Percentiles rank a stretch among this genome's conserved stretches.
Evolutionary conservation across 108 stramenopile species (phyloP).

Genomic region (Skeletonema grethae): DNA sequence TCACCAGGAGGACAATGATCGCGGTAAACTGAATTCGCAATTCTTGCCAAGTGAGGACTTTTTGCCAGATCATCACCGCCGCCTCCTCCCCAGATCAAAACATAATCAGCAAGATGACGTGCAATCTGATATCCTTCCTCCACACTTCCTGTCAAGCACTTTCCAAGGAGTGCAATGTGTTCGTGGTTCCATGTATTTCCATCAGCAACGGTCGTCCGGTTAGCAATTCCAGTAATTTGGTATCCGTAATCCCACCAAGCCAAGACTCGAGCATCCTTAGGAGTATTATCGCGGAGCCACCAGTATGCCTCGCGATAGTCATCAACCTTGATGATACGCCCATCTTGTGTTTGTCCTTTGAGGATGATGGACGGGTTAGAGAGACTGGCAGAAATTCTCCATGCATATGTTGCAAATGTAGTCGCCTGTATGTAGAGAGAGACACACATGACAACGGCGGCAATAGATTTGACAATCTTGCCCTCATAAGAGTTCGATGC

Average conservation of each 20-base stretch:
- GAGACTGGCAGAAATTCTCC: conserved; percentile 66
- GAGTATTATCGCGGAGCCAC: conserved; percentile 97
- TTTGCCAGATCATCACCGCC: conserved; percentile 97
- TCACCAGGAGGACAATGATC: conserved; percentile 95
- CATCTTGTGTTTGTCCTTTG: conserved; percentile 82
- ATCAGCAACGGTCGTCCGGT: conserved; percentile 97
- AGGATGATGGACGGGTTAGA: conserved; percentile 94
- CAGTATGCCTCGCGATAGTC: conserved; percentile 99
- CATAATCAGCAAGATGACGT: conserved; percentile 95
- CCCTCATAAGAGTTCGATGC: conserved; percentile 76
- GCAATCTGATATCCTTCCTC: conserved; percentile 94
- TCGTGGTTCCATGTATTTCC: conserved; percentile 99
- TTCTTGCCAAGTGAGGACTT: conserved; percentile 94
- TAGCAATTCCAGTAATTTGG: conserved; percentile 94
- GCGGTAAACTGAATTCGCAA: conserved; percentile 97
- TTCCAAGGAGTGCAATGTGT: conserved; percentile 98
- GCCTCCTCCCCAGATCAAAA: conserved; percentile 94
- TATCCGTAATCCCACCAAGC: conserved; percentile 98
- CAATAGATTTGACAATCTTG: conserved; percentile 61
- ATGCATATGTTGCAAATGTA: conserved; percentile 71
- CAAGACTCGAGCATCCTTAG: conserved; percentile 94
- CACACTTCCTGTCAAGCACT: conserved; percentile 84
- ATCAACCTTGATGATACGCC: conserved; percentile 85
- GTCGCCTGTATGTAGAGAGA: conserved; percentile 57
- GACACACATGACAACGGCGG: conserved; percentile 52